phyloP scores from a whole-genome alignment of 2,329 filamentous ascomycete species.

The Pezicula rhizophila region DNA sequence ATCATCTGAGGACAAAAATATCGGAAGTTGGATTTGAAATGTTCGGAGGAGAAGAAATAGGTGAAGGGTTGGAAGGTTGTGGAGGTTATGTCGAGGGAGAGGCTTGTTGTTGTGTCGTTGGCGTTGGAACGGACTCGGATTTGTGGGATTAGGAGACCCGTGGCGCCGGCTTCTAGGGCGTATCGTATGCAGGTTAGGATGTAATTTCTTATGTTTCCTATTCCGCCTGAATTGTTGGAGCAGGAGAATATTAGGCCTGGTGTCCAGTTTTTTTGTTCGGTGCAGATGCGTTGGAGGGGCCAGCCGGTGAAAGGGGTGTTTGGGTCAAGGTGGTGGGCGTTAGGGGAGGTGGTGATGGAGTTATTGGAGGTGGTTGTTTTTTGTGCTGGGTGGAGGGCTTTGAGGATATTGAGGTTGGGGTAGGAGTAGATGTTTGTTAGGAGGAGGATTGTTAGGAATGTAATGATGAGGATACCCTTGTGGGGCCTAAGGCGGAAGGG shows the following conservation, averaged over 20 bases:
- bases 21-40: neutral
- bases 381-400: too few relatives aligned
- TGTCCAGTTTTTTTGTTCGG: constrained; percentile 28
- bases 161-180: constrained; percentile 39
- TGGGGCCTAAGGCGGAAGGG: too few relatives aligned
- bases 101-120: too few relatives aligned
- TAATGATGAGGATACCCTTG: too few relatives aligned
- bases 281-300: constrained; percentile 35
- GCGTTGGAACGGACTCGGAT: neutral
- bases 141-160: constrained; percentile 28
- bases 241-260: constrained; percentile 36
- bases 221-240: constrained; percentile 32
- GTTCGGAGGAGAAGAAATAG: neutral
- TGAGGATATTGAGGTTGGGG: too few relatives aligned
- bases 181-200: constrained; percentile 37
- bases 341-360: too few relatives aligned
- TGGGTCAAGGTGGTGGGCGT: neutral
- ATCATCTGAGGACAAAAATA: neutral
- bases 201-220: constrained; percentile 36
- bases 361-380: too few relatives aligned
- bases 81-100: neutral
- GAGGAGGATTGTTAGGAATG: too few relatives aligned
- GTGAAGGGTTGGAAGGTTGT: neutral
- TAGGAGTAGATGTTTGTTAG: too few relatives aligned
- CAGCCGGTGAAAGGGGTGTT: constrained; percentile 31